These are phyloP conservation scores for Yamadazyma buinensis DNA, from an alignment of 1,139 yeast species.

Conservation along the genomic window DNA sequence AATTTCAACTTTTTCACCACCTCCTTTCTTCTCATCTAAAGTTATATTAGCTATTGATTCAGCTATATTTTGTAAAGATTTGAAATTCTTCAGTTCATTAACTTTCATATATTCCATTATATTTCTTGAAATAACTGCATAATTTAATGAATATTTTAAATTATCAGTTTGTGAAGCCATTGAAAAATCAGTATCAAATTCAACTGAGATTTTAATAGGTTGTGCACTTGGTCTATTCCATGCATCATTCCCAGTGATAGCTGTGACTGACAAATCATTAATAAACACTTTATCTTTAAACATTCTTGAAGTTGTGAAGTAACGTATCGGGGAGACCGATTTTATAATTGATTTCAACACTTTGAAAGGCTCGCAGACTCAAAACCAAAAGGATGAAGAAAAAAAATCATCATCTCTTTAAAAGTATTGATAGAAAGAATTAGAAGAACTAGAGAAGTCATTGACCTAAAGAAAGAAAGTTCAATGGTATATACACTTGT, in stretches of 20 bases:
- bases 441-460: no score
- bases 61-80: conserved; percentile 55
- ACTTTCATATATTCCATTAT: conserved; percentile 49
- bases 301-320: conserved; percentile 17
- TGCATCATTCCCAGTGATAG: conserved; percentile 70
- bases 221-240: conserved; percentile 73
- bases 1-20: conserved; percentile 49
- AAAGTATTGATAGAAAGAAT: no score
- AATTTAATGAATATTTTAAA: conserved; percentile 75
- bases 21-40: conserved; percentile 44
- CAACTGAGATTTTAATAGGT: conserved; percentile 59
- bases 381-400: no score
- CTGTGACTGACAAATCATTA: conserved; percentile 54
- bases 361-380: no score
- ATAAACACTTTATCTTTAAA: conserved; percentile 54
- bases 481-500: no score
- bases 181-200: conserved; percentile 64
- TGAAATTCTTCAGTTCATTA: conserved; percentile 45
- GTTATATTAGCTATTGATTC: conserved; percentile 48
- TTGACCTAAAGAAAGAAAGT: no score
- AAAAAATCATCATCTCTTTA: no score
- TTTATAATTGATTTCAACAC: conserved; percentile 1
- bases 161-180: conserved; percentile 75
- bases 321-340: conserved; percentile 20
- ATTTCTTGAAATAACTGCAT: conserved; percentile 75